Conservation (phyloP, 257 asterid species). For the Marsdenia floribunda region DNA sequence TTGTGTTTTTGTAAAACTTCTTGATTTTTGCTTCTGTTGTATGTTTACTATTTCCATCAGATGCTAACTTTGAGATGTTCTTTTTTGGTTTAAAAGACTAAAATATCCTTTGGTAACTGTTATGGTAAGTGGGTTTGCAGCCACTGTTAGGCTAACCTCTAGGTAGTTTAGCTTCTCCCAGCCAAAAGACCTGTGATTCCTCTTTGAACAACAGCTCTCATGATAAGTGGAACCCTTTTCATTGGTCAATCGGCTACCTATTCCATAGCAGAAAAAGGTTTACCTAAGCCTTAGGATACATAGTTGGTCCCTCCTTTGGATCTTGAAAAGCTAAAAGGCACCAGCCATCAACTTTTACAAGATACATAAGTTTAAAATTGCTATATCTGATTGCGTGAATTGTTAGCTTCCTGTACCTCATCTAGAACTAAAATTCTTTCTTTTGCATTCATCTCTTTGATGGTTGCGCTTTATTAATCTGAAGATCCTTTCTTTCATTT, state of each 20-base stretch:
- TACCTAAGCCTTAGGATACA: neutral
- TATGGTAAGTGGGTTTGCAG: too few species aligned
- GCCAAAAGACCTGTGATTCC: too few species aligned
- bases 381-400: neutral
- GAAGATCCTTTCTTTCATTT: constrained; percentile 6
- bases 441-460: neutral
- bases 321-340: neutral
- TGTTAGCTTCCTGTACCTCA: neutral
- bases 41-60: too few species aligned
- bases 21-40: neutral
- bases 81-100: too few species aligned
- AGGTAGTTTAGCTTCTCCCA: too few species aligned
- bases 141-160: too few species aligned
- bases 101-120: too few species aligned
- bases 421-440: neutral
- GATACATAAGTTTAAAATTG: neutral
- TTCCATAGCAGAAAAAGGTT: neutral
- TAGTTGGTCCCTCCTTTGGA: neutral
- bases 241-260: neutral
- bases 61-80: too few species aligned
- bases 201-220: too few species aligned
- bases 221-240: too few species aligned
- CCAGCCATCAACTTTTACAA: neutral
- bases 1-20: neutral
- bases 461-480: neutral